Base-by-base conservation (phyloP, 2,329 filamentous ascomycete genomes). In the Colletotrichum truncatum region DNA sequence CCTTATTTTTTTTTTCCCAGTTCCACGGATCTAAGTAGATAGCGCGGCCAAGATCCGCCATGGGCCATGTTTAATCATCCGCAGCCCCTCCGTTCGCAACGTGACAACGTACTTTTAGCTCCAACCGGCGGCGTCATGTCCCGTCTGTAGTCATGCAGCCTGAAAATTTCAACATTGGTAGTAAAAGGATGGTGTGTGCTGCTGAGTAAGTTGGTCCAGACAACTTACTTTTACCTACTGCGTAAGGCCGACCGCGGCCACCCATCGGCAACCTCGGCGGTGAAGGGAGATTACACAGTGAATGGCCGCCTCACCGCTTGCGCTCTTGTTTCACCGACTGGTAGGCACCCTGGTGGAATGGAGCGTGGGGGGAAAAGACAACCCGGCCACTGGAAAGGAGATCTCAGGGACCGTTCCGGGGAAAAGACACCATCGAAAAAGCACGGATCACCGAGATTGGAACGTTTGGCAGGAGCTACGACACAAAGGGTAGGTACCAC, bases 271-370 rank as follows among this genome's bases (percentile, higher is more conserved):
- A 23, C 53, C 32, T 49, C 32, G 28, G 62, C 57, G 62, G 62
- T 65, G 62, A 62, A n/a, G 21, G 18, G 21, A 53, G 43, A 21
- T 28, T 14, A 26, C 30, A 21, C 43, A 28, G 55, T 32, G n/a
- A 41, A 36, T 34, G 34, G 8, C 48, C 46, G 56, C 48, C 43
- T 65, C 62, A 65, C 62, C 62, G 62, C 62, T 65, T 62, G 38
- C 62, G 56, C 38, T 57, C 28, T 23, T 45, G 56, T 65, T 65
- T 62, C 62, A 62, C 62, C 49, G 62, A 62, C 57, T 48, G 48
- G 41, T 34, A 43, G 57, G 45, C 28, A 54, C 48, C 62, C 62
- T 26, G 62, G 48, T 25, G 41, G 56, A 34, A 45, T 51, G 57
- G 14, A 55, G 49, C 48, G 62, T 65, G 56, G 62, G 62, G 23